phyloP scores from a whole-genome alignment of 176 grass and related monocot genomes.

The Pontederia paniculata region DNA sequence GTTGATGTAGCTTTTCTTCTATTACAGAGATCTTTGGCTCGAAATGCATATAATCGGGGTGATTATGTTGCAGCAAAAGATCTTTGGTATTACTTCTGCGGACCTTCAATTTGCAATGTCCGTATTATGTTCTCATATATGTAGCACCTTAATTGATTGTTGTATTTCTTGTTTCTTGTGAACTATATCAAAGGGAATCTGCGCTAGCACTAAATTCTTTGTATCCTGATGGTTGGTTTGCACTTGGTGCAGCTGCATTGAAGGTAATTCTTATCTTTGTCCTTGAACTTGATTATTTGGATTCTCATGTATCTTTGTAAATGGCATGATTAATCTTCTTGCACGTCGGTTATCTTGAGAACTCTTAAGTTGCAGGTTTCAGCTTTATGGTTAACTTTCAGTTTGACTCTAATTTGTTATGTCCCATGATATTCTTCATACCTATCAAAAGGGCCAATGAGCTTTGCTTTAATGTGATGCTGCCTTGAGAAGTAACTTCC shows the following conservation, averaged over 20 bases:
- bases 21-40: conserved; percentile 67
- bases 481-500: too few relatives aligned
- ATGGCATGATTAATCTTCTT: too few relatives aligned
- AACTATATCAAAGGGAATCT: conserved; percentile 58
- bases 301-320: background rate
- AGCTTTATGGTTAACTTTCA: background rate
- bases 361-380: too few relatives aligned
- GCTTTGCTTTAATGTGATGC: background rate
- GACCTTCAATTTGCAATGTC: conserved; percentile 19
- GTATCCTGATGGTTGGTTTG: conserved; percentile 93
- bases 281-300: conserved; percentile 16
- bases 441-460: too few relatives aligned
- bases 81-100: conserved; percentile 39
- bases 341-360: too few relatives aligned
- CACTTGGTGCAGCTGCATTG: conserved; percentile 78
- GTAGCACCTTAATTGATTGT: too few relatives aligned
- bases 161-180: background rate
- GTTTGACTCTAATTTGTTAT: too few relatives aligned
- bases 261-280: conserved; percentile 38
- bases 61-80: conserved; percentile 66
- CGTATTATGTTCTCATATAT: too few relatives aligned
- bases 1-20: background rate
- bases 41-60: conserved; percentile 76
- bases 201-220: conserved; percentile 84
- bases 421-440: too few relatives aligned